Percentiles rank a stretch among this genome's conserved stretches.
These are phyloP conservation scores for Flueggea neowawraea DNA, from an alignment of 441 rosid species.

Conservation along the genomic window DNA sequence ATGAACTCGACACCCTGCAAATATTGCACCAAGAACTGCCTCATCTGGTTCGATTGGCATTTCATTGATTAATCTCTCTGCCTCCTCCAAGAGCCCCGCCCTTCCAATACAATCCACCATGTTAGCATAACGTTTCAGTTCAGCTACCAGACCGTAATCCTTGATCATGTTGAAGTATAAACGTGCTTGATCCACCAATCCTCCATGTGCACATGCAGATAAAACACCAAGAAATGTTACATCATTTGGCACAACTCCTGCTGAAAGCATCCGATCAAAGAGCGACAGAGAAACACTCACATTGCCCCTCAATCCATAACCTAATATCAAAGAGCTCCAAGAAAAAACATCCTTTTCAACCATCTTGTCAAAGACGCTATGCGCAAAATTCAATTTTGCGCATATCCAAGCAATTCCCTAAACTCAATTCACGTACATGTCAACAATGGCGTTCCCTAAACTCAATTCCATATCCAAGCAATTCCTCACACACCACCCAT, in stretches of 20 bases:
- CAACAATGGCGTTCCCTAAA: slow-evolving; percentile 50
- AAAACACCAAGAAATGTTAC: slow-evolving; percentile 68
- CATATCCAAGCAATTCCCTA: too few relatives aligned
- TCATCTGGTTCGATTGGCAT: slow-evolving; percentile 60
- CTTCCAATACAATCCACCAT: slow-evolving; percentile 57
- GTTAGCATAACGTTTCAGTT: slow-evolving; percentile 49
- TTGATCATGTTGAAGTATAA: slow-evolving; percentile 35
- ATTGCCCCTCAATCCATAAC: slow-evolving; percentile 48
- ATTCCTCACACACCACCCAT: slow-evolving; percentile 57
- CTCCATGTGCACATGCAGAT: slow-evolving; percentile 61
- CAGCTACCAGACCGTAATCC: slow-evolving; percentile 32
- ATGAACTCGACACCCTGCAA: slow-evolving; percentile 50
- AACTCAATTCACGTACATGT: slow-evolving; percentile 58
- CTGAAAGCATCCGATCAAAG: slow-evolving; percentile 37
- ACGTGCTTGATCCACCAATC: slow-evolving; percentile 44
- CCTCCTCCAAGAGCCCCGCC: slow-evolving; percentile 53
- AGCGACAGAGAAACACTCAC: slow-evolving; percentile 29
- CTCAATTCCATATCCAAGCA: slow-evolving; percentile 37
- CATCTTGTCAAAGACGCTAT: slow-evolving; percentile 35
- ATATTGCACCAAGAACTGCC: slow-evolving; percentile 46
- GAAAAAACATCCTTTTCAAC: slow-evolving; percentile 44
- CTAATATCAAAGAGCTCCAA: slow-evolving; percentile 66
- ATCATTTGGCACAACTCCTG: slow-evolving; percentile 40
- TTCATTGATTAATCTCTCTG: slow-evolving; percentile 45
- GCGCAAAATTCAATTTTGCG: slow-evolving; percentile 28